A percentile compares a stretch with the other conserved stretches of the same genome.
Conservation (phyloP, 768 basidiomycete genomes). For the Inosperma sp. region DNA sequence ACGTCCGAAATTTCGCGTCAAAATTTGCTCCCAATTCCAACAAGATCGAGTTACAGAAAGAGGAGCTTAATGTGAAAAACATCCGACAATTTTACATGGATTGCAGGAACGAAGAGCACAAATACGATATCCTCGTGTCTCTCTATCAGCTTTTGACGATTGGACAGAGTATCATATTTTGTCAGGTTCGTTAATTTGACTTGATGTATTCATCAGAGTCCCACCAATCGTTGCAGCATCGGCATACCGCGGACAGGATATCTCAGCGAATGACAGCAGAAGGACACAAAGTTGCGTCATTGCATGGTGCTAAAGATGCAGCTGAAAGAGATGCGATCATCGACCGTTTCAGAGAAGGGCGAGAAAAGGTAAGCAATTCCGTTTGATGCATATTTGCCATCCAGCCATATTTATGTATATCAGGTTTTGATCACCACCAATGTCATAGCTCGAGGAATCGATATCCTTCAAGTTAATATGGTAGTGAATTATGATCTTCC, state of each 20-base stretch:
- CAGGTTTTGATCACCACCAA: constrained; percentile 94
- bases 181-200: constrained; percentile 54
- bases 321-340: constrained; percentile 87
- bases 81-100: constrained; percentile 99
- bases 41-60: constrained; percentile 91
- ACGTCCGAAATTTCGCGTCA: constrained; percentile 85
- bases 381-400: background rate
- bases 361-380: constrained; percentile 66
- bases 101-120: constrained; percentile 84
- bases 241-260: constrained; percentile 90
- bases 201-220: background rate
- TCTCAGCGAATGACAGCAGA: constrained; percentile 86
- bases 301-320: constrained; percentile 93
- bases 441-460: constrained; percentile 97
- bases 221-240: constrained; percentile 47
- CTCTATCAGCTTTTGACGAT: constrained; percentile 89
- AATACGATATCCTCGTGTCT: constrained; percentile 92
- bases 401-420: background rate
- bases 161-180: constrained; percentile 98
- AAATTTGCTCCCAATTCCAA: constrained; percentile 94
- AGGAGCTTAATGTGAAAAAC: constrained; percentile 89
- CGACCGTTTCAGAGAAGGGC: constrained; percentile 93
- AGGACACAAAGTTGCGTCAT: constrained; percentile 93
- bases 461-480: constrained; percentile 99
- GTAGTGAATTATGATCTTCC: constrained; percentile 99